Base-by-base conservation (phyloP, 2,329 filamentous ascomycete genomes). In the Knoxdaviesia capensis region DNA sequence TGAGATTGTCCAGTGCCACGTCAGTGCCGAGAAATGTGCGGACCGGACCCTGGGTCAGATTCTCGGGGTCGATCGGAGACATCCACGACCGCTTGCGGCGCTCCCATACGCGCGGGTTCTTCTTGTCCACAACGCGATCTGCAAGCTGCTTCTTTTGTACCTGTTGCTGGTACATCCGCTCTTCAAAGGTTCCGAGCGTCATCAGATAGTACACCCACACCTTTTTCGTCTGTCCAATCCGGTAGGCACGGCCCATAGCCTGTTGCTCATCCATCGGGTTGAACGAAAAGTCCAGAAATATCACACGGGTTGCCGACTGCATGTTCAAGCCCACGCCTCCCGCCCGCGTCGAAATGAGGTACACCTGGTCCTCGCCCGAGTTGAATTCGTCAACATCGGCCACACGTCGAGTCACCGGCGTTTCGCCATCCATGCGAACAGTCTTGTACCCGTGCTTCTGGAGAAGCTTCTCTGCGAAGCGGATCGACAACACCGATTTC, bases 201-300 rank as follows among this genome's bases (percentile, higher is more conserved):
- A 86, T 63, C 47, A 94, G 75, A 11, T 80, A 79, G 58, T 94
- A 94, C 1, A 94, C 85, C 53, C 72, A 87, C 1, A 93, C 86
- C 1, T 71, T 66, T 50, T 87, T 90, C 34, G 60, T 63, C 56
- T 94, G 87, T 0, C 86, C 85, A 33, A 94, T 71, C 1, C 87
- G 81, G 56, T 90, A 94, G 0, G 83, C 80, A 42, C 87, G 71
- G 2, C 85, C 87, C 41, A 94, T 74, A 1, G 87, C 87, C 58
- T 94, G 87, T 51, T 86, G 78, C 56, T 94, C 87, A 53, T 77
- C 68, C 5, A 76, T 69, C 0, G 87, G 87, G 48, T 87, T 90
- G 60, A 77, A 94, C 46, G 69, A 66, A 52, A 80, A 84, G 54
- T 94, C 87, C 43, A 92, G 80, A 20, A 94, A 79, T 20, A 94